Conservation (phyloP, 768 basidiomycete genomes). For the Hygrophorus russula region DNA sequence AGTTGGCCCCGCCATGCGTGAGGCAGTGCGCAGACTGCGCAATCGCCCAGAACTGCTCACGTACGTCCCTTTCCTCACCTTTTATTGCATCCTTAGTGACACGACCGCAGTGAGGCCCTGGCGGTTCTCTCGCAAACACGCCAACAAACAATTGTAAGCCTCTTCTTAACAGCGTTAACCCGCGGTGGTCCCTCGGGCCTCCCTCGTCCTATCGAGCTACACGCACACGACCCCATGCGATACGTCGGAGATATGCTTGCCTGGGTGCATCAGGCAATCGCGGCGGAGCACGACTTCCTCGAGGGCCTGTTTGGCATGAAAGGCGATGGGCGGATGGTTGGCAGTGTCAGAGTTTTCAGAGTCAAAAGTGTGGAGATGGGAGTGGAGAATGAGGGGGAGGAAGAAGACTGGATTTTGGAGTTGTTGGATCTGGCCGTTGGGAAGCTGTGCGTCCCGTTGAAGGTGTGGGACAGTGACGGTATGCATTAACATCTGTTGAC, state of each 20-base stretch:
- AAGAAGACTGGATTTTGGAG: slow-evolving; percentile 71
- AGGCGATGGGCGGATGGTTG: slow-evolving; percentile 61
- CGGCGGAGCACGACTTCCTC: slow-evolving; percentile 89
- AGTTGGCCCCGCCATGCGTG: slow-evolving; percentile 50
- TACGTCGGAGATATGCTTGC: slow-evolving; percentile 99
- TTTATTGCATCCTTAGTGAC: background rate
- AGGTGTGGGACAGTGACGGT: slow-evolving; percentile 37
- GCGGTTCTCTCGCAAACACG: slow-evolving; percentile 70
- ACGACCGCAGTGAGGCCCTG: slow-evolving; percentile 48
- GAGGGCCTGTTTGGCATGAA: slow-evolving; percentile 74
- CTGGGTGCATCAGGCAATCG: slow-evolving; percentile 95
- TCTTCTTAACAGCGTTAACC: slow-evolving; percentile 82
- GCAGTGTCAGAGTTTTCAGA: slow-evolving; percentile 39
- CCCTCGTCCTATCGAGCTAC: slow-evolving; percentile 90
- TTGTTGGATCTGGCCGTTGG: slow-evolving; percentile 75
- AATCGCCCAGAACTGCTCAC: slow-evolving; percentile 68
- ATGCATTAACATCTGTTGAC: background rate
- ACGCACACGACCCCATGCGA: slow-evolving; percentile 93
- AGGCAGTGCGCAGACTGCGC: slow-evolving; percentile 65
- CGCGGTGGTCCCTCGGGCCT: slow-evolving; percentile 77
- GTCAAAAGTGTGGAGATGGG: no score
- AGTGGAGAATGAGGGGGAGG: slow-evolving; percentile 38
- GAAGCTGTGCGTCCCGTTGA: slow-evolving; percentile 81
- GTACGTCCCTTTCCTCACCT: slow-evolving; percentile 26
- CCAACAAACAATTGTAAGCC: slow-evolving; percentile 65